Base-by-base conservation (phyloP, 331 rosid genomes). In the Quercus lobata region DNA sequence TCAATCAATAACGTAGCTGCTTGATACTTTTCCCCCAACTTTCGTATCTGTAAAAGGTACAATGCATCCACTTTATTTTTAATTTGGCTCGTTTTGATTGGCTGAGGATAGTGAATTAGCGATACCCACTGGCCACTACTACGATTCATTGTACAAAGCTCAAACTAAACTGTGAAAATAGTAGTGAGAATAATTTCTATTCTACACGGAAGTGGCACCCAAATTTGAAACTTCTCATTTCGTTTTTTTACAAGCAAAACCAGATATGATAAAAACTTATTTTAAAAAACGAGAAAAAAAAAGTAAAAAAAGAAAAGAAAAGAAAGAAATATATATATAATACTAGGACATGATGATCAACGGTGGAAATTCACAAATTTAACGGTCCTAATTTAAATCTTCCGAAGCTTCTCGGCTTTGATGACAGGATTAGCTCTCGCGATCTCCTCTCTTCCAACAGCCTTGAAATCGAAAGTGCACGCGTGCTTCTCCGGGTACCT, bases 401-500 rank as follows among this genome's bases (percentile, higher is more conserved):
- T 94, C 24, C 80, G 78, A 18, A 94, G 89, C 91, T 94, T 94
- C 78, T 82, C 90, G 1, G 91, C 98, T 73, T 84, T 87, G 80
- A 94, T 88, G 61, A 94, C 17, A 0, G 98, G 98, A 76, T 94
- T 94, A 57, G 97, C 94, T 10, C 92, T 80, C 0, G 95, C 97
- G 44, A 94, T 92, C 88, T 92, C 98, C 69, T 90, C 97, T 32
- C 91, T 76, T 16, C 98, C 98, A 27, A 85, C 83, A 54, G 78
- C 68, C 92, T 90, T 92, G 82, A 92, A 94, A 57, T 94, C 98
- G 32, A 90, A 94, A 53, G 86, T 76, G 24, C 98, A 94, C 10
- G 84, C 95, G 84, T 94, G 98, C 63, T 88, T 91, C 89, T 94
- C 98, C 37, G 97, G 97, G 78, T 92, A 94, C 87, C 97, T 77